Evolutionary conservation across 2,329 filamentous ascomycete genomes (phyloP).

Genomic region (Arthrobotrys megalospora): DNA sequence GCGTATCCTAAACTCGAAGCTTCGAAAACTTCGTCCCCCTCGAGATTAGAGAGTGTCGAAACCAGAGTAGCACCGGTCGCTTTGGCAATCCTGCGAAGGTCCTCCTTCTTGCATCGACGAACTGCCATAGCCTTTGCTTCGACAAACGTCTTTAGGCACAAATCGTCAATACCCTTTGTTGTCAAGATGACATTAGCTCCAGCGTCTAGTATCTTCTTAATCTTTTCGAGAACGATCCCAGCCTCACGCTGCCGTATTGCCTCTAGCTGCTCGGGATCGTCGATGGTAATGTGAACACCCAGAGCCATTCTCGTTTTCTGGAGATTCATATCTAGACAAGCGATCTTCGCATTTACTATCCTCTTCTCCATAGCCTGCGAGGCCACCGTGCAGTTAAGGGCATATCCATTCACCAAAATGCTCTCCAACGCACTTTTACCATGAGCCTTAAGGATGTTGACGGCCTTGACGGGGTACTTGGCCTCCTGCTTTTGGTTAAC

Average conservation of each 20-base stretch:
- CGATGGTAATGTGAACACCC: constrained; percentile 97
- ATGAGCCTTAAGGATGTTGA: constrained; percentile 98
- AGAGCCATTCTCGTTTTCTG: constrained; percentile 99
- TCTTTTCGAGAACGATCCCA: constrained; percentile 90
- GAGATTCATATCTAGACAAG: constrained; percentile 95
- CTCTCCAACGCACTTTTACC: constrained; percentile 93
- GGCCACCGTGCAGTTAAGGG: constrained; percentile 97
- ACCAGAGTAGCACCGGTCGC: constrained; percentile 94
- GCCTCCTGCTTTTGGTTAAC: constrained; percentile 90
- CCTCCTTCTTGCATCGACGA: constrained; percentile 97
- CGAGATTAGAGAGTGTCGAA: constrained; percentile 93
- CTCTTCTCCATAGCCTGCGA: constrained; percentile 98
- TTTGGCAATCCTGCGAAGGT: constrained; percentile 93
- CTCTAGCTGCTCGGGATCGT: constrained; percentile 96
- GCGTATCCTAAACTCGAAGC: constrained; percentile 88
- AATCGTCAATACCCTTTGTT: constrained; percentile 97
- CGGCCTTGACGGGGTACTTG: constrained; percentile 99
- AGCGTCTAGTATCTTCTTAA: constrained; percentile 97
- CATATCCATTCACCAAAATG: constrained; percentile 93
- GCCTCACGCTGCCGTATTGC: constrained; percentile 95
- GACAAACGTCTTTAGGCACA: constrained; percentile 93
- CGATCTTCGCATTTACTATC: constrained; percentile 94
- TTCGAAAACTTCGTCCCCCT: constrained; percentile 97
- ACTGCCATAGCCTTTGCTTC: constrained; percentile 97
- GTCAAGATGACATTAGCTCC: constrained; percentile 97